Evolutionary conservation across 345 rosid genomes (phyloP), one percentile per base, ranked within the genome.

Genomic region (Sisymbrium irio): DNA sequence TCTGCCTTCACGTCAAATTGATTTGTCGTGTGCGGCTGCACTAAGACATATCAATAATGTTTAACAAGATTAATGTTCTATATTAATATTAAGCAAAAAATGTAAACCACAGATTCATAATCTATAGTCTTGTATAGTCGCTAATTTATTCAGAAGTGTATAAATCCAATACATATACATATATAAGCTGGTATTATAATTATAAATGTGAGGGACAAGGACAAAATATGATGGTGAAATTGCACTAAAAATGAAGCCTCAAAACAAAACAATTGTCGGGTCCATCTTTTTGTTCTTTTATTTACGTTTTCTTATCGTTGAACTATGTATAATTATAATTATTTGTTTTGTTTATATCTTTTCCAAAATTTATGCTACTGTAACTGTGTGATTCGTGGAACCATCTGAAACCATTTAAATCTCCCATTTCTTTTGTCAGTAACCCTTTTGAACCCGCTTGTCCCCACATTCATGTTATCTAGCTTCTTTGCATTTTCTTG

Each of bases 331-430:
- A 15, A 18, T 59, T 59, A 18, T 5, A 35, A 7, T 59, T 60
- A 22, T 62, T 41, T 62, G 13, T 22, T 62, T 41, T 39, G 20
- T 39, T 61, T 39, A 25, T 50, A 47, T 10, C 3, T 57, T 41
- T 49, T 58, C 46, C 57, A 49, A 36, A 47, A 8, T 18, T 17
- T 27, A 61, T 71, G 67, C 69, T 20, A 41, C 62, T 62, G 55
- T 73, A 5, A 73, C 70, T 64, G 25, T 64, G 25, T 64, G 77
- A 73, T 20, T 63, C 77, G 77, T 73, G 77, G 77, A 73, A 73
- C 71, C 64, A 73, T 54, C 71, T 64, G 18, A 64, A 44, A 65
- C 72, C 51, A 12, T 59, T 40, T 59, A 78, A 62, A 27, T 55
- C 72, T 13, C 50, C 19, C 18, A 41, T 55, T 41, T 27, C 19